Base-by-base conservation (phyloP, 2,329 filamentous ascomycete genomes). In the Aspergillus piperis region DNA sequence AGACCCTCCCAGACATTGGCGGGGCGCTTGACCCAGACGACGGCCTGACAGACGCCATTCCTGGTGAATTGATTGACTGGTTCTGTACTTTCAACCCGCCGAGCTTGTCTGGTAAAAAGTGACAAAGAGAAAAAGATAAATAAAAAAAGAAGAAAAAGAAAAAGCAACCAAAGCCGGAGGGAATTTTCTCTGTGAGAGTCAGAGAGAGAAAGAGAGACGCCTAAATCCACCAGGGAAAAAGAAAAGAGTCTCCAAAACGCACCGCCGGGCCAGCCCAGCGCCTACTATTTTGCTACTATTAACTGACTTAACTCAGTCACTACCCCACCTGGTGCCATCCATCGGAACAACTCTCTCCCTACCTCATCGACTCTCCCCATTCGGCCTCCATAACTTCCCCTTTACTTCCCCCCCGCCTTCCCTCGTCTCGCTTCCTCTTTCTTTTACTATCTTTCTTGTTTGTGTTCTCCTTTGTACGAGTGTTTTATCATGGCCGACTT, bases 401-500 rank as follows among this genome's bases (percentile, higher is more conserved):
- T 55, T 62, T 39, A 57, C 60, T 53, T 44, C 39, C 53, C 17
- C 17, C 42, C 42, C 42, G 53, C 59, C 44, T 30, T 27, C 49
- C 58, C 47, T 48, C 52, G 38, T 50, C 42, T 60, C 41, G 38
- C 53, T 51, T 57, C 58, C 61, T 58, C 27, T 52, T 32, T 52
- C 54, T 8, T 27, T 52, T 32, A 51, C 55, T 30, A 41, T 54
- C 38, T 48, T 36, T 62, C 23, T 38, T 51, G 41, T 55, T 44
- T 19, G 41, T 55, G 39, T 19, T 44, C 21, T 41, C 51, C 48
- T 23, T 36, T 48, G 25, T 39, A 25, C 60, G 47, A 19, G 48
- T 54, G 44, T 51, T 51, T 60, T 64, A 63, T 59, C 71, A 88
- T 88, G 86, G 78, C 82, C 67, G 85, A 88, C 70, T 78, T 88